These are phyloP conservation scores for Eutypa lata DNA, from an alignment of 2,329 filamentous ascomycete genomes.

Conservation along the genomic window DNA sequence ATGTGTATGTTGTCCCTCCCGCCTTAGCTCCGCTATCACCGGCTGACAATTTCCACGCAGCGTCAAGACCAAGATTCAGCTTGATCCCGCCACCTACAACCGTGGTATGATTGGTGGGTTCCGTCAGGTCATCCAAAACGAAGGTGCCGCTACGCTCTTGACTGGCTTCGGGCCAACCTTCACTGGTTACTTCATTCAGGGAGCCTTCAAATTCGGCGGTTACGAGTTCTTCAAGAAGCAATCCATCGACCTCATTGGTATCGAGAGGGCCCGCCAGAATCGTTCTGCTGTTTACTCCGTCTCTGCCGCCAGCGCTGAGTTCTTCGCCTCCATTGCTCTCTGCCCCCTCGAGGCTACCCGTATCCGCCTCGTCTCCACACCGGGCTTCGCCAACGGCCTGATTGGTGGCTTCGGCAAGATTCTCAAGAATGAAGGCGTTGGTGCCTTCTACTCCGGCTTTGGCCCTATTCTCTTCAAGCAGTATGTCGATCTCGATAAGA, in stretches of 20 bases:
- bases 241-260: conserved; percentile 65
- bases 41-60: conserved; percentile 34
- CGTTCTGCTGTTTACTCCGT: conserved; percentile 66
- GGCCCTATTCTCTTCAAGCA: conserved; percentile 71
- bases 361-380: conserved; percentile 74
- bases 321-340: conserved; percentile 63
- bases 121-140: conserved; percentile 65
- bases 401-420: conserved; percentile 68
- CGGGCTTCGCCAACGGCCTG: conserved; percentile 66
- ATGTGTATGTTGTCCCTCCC: conserved; percentile 95
- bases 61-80: conserved; percentile 78
- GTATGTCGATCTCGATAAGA: too few relatives aligned
- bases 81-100: conserved; percentile 74
- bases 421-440: conserved; percentile 64
- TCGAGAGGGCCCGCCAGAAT: conserved; percentile 63
- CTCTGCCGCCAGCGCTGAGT: conserved; percentile 49
- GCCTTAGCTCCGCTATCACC: not conserved
- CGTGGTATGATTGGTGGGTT: conserved; percentile 70
- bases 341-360: conserved; percentile 76
- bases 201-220: conserved; percentile 77
- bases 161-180: conserved; percentile 71
- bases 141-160: conserved; percentile 69
- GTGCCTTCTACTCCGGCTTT: conserved; percentile 75
- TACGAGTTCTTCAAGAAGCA: conserved; percentile 84
- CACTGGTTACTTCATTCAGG: conserved; percentile 76